Evolutionary conservation across 495 filamentous ascomycete genomes (phyloP).

Genomic region (Penicillium coprophilum): DNA sequence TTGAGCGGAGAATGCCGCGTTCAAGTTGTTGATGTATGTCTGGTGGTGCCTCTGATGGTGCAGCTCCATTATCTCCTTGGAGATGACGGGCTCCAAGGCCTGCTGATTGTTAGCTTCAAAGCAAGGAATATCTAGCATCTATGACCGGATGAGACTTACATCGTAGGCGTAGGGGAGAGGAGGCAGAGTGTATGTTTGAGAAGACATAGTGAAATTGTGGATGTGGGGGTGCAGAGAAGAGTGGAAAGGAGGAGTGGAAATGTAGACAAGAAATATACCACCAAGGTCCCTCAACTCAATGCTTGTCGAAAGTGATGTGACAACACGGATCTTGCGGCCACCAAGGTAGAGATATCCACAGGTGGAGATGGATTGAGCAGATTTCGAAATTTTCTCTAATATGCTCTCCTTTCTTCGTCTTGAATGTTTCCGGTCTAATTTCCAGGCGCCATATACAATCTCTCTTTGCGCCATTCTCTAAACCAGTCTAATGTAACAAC

Average conservation of each 20-base stretch:
- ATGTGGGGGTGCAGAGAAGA: neutral
- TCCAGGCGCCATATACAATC: too few relatives aligned
- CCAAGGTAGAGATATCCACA: slow-evolving; percentile 18
- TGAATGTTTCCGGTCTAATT: too few relatives aligned
- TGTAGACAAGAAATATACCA: neutral
- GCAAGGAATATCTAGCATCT: neutral
- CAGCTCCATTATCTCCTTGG: slow-evolving; percentile 94
- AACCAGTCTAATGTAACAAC: too few relatives aligned
- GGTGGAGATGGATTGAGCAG: slow-evolving; percentile 14
- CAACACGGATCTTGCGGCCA: slow-evolving; percentile 5
- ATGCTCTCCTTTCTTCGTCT: neutral
- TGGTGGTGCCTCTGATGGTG: slow-evolving; percentile 67
- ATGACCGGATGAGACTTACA: slow-evolving; percentile 25
- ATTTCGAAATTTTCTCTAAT: slow-evolving; percentile 6
- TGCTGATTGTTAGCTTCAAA: slow-evolving; percentile 17
- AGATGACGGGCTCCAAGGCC: slow-evolving; percentile 93
- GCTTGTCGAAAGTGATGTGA: slow-evolving; percentile 10
- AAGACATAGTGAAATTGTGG: slow-evolving; percentile 11
- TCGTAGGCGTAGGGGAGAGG: slow-evolving; percentile 47
- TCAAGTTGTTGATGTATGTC: slow-evolving; percentile 65
- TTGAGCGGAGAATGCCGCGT: slow-evolving; percentile 52
- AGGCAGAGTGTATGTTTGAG: slow-evolving; percentile 34
- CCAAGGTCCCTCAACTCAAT: slow-evolving; percentile 22
- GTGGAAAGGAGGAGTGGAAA: neutral
- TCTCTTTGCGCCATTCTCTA: too few relatives aligned